Evolutionary conservation across 257 asterid species (phyloP).

Genomic region (Gynochthodes officinalis): DNA sequence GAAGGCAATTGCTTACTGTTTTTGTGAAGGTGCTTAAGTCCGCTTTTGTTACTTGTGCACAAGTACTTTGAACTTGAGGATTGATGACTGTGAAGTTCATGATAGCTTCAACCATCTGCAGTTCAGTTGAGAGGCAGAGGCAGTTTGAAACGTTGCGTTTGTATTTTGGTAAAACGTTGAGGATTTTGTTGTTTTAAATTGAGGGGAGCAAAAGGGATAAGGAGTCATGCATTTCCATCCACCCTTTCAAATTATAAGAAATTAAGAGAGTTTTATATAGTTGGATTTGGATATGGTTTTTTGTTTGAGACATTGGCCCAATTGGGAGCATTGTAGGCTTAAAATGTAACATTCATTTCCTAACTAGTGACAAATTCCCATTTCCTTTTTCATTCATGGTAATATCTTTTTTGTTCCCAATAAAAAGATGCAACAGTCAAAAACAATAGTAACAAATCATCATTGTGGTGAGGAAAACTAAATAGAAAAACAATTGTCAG

Average conservation of each 20-base stretch:
- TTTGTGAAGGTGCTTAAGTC: slow-evolving; percentile 27
- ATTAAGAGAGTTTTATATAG: background rate
- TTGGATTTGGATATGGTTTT: too few relatives aligned
- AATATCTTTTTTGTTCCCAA: too few relatives aligned
- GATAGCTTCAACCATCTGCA: slow-evolving; percentile 55
- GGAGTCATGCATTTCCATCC: slow-evolving; percentile 55
- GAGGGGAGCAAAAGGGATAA: slow-evolving; percentile 41
- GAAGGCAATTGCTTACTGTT: slow-evolving; percentile 29
- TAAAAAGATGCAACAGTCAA: too few relatives aligned
- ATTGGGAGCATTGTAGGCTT: too few relatives aligned
- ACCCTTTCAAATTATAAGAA: slow-evolving; percentile 24
- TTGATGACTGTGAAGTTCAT: slow-evolving; percentile 44
- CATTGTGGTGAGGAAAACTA: too few relatives aligned
- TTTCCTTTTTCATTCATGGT: too few relatives aligned
- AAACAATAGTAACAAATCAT: too few relatives aligned
- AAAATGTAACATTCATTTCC: background rate
- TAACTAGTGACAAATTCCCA: too few relatives aligned
- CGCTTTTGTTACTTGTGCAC: slow-evolving; percentile 22
- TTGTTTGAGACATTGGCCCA: too few relatives aligned
- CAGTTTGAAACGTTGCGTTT: slow-evolving; percentile 6
- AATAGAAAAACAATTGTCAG: too few relatives aligned
- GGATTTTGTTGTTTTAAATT: slow-evolving; percentile 10
- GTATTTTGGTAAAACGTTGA: background rate
- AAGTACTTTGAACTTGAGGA: slow-evolving; percentile 26
- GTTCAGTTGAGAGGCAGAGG: background rate